phyloP scores from a whole-genome alignment of 345 rosid species.

The Acer saccharum region DNA sequence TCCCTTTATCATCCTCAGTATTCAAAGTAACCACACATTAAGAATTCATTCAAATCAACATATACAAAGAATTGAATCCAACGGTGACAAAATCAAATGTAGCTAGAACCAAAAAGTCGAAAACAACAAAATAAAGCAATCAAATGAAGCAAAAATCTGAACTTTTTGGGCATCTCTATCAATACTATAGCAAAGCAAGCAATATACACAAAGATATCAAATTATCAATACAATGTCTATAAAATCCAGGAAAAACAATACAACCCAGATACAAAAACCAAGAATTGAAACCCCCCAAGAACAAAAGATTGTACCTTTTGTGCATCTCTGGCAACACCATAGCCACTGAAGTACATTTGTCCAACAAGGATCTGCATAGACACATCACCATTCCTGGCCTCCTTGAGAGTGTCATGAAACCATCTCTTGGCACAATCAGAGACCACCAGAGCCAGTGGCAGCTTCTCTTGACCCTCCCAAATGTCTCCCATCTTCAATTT shows the following conservation, averaged over 20 bases:
- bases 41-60: slow-evolving; percentile 4
- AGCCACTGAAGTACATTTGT: slow-evolving; percentile 81
- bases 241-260: not conserved
- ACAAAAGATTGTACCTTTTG: slow-evolving; percentile 47
- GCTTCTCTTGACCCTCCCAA: slow-evolving; percentile 35
- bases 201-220: not conserved
- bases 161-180: too few relatives aligned
- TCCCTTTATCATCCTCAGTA: not conserved
- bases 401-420: slow-evolving; percentile 77
- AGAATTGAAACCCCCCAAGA: not conserved
- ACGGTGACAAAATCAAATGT: not conserved
- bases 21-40: not conserved
- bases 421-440: slow-evolving; percentile 70
- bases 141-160: not conserved
- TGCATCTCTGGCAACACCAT: slow-evolving; percentile 71
- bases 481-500: slow-evolving; percentile 43
- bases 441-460: slow-evolving; percentile 68
- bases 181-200: not conserved
- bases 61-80: not conserved
- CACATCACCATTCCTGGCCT: slow-evolving; percentile 72
- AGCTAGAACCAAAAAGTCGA: not conserved
- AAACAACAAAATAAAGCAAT: not conserved
- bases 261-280: slow-evolving; percentile 9
- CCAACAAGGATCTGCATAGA: slow-evolving; percentile 83
- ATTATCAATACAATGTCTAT: not conserved